These are phyloP conservation scores for Ogataea methanolica DNA, from an alignment of 805 yeast species.

Conservation along the genomic window DNA sequence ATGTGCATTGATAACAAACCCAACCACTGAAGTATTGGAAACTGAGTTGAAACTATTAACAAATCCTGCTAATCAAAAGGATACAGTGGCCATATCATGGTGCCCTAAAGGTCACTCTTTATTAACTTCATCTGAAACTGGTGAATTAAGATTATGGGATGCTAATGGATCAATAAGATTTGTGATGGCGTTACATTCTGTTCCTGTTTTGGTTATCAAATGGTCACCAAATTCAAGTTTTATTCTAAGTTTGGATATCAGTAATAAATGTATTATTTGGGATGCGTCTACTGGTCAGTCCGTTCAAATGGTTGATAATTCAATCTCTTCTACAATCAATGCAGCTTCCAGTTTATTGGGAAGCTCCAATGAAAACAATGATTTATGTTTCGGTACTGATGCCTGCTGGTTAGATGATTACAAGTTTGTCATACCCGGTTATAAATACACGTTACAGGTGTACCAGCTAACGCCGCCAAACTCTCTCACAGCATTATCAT, in stretches of 20 bases:
- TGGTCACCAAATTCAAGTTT: conserved; percentile 59
- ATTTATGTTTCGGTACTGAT: conserved; percentile 39
- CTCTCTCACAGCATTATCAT: too few species aligned
- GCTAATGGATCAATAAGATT: conserved; percentile 62
- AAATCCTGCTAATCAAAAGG: conserved; percentile 20
- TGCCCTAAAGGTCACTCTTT: conserved; percentile 59
- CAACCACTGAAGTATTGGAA: conserved; percentile 6
- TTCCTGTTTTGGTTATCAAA: conserved; percentile 48
- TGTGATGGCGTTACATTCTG: conserved; percentile 45
- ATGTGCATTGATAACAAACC: conserved; percentile 19
- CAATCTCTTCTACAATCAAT: neutral
- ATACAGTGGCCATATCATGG: conserved; percentile 45
- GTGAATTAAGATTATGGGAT: conserved; percentile 79
- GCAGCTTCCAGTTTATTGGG: too few species aligned
- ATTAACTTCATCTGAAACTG: conserved; percentile 61
- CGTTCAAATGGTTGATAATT: conserved; percentile 39
- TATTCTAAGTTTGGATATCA: conserved; percentile 56
- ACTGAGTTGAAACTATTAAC: conserved; percentile 17
- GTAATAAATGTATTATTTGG: conserved; percentile 58
- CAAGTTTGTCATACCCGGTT: conserved; percentile 69
- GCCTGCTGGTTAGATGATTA: conserved; percentile 70
- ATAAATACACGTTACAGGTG: conserved; percentile 49
- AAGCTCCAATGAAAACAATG: conserved; percentile 6
- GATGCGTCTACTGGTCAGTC: conserved; percentile 52
- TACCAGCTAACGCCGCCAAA: conserved; percentile 26